Evolutionary conservation across 2,329 filamentous ascomycete genomes (phyloP).

Genomic region (Bipolaris sorokiniana): DNA sequence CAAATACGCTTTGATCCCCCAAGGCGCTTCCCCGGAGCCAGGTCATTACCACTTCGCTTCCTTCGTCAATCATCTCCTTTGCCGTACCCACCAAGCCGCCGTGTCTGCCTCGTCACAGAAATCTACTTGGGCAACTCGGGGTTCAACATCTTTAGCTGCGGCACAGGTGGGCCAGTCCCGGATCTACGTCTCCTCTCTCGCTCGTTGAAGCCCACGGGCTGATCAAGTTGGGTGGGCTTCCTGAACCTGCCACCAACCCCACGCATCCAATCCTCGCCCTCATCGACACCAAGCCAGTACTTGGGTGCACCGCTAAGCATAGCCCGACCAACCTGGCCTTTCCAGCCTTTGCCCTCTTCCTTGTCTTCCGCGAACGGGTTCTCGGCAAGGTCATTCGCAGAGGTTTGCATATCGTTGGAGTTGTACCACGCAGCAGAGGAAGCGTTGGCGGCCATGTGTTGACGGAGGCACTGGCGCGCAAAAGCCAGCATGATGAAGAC

Average conservation of each 20-base stretch:
- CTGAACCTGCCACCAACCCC: constrained; percentile 67
- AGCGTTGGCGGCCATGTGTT: constrained; percentile 62
- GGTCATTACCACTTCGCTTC: constrained; percentile 14
- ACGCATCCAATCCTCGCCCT: constrained; percentile 70
- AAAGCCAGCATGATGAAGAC: constrained; percentile 83
- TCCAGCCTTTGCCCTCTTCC: constrained; percentile 79
- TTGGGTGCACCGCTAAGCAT: constrained; percentile 76
- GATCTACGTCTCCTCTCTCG: constrained; percentile 66
- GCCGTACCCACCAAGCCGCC: neutral
- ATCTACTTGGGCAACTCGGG: constrained; percentile 30
- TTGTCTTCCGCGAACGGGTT: constrained; percentile 73
- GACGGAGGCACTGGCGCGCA: constrained; percentile 76
- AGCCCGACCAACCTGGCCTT: constrained; percentile 75
- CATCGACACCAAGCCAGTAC: constrained; percentile 81
- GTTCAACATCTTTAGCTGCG: constrained; percentile 35
- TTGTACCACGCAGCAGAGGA: constrained; percentile 53
- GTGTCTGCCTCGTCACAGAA: neutral
- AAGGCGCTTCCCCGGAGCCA: constrained; percentile 5
- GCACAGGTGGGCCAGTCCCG: constrained; percentile 63
- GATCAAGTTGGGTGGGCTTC: constrained; percentile 48
- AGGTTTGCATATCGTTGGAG: constrained; percentile 44
- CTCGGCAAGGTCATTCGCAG: constrained; percentile 59
- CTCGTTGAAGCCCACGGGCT: constrained; percentile 58
- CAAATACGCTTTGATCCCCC: constrained; percentile 8
- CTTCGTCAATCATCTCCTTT: constrained; percentile 12